Evolutionary conservation across 1,284 basidiomycete genomes (phyloP), one percentile per base, ranked within the genome.

Genomic region (Leccinum pachyderme): DNA sequence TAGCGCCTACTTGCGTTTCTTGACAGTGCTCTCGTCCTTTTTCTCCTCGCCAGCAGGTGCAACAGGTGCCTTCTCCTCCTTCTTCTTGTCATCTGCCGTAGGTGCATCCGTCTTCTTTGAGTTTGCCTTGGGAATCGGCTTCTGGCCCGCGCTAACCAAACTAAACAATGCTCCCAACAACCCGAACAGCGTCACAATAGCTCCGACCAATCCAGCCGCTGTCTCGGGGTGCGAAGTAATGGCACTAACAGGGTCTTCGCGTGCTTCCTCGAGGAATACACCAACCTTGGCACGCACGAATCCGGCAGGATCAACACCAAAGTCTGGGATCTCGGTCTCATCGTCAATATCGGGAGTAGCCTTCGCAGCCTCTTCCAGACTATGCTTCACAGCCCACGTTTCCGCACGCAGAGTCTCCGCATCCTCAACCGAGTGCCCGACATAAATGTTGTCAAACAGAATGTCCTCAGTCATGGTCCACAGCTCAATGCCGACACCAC

Each of bases 401-500:
- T 95, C 91, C 44, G 80, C 76, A 57, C 93, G 91, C 63, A 98
- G 77, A 13, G 77, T 74, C 73, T 89, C 86, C 63, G 95, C 95
- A 61, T 95, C 91, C 48, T 84, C 83, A 56, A 83, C 72, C 31
- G 93, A 94, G 79, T 94, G 87, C 58, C 94, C 94, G 59, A 98
- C 75, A 78, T 93, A 98, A 68, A 98, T 85, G 81, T 97, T 95
- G 77, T 93, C 86, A 73, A 95, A 97, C 65, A 97, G 83, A 64
- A 97, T 97, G 71, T 95, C 91, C 75, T 97, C 94, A 48, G 93
- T 95, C 95, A 98, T 98, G 54, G 94, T 95, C 95, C 95, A 98
- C 67, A 98, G 85, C 75, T 98, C 95, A 60, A 98, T 95, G 71
- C 95, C 95, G 62, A 98, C 83, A 77, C 94, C 95, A 62, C 91